phyloP scores from a whole-genome alignment of 2,329 filamentous ascomycete genomes.

The Colletotrichum cordylinicola region DNA sequence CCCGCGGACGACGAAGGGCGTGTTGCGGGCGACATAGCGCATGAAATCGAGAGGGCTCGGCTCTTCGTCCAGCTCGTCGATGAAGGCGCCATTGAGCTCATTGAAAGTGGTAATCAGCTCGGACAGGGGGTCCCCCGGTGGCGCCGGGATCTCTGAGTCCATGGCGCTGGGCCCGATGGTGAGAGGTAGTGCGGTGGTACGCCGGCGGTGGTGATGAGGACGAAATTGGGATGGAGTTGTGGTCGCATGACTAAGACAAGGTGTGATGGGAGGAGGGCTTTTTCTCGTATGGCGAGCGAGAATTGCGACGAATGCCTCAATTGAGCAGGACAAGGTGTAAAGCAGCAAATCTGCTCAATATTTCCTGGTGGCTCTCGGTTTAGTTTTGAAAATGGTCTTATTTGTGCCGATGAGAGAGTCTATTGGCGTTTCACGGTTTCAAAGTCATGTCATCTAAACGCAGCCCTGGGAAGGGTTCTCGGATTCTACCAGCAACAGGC shows the following conservation, averaged over 20 bases:
- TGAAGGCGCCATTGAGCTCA: constrained; percentile 68
- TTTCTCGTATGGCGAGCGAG: neutral
- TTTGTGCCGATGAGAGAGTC: neutral
- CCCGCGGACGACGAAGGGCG: constrained; percentile 74
- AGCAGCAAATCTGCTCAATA: neutral
- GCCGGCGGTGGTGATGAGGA: neutral
- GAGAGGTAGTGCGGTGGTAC: neutral
- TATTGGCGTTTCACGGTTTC: neutral
- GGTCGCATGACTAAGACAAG: constrained; percentile 1
- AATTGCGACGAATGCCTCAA: neutral
- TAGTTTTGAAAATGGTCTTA: neutral
- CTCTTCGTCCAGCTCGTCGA: constrained; percentile 67
- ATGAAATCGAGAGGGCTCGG: constrained; percentile 82
- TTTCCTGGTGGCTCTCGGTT: neutral
- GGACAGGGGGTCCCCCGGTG: constrained; percentile 43
- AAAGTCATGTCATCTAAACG: neutral
- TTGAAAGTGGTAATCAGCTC: constrained; percentile 73
- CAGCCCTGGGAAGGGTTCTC: neutral
- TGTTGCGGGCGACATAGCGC: constrained; percentile 76
- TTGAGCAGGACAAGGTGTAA: neutral
- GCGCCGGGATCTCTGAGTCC: neutral
- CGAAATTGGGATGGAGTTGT: neutral
- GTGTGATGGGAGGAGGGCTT: neutral
- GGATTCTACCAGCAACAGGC: neutral
- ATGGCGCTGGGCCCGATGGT: neutral